These are phyloP conservation scores for Knoxia roxburghii DNA, from an alignment of 257 asterid genomes.

Conservation along the genomic window DNA sequence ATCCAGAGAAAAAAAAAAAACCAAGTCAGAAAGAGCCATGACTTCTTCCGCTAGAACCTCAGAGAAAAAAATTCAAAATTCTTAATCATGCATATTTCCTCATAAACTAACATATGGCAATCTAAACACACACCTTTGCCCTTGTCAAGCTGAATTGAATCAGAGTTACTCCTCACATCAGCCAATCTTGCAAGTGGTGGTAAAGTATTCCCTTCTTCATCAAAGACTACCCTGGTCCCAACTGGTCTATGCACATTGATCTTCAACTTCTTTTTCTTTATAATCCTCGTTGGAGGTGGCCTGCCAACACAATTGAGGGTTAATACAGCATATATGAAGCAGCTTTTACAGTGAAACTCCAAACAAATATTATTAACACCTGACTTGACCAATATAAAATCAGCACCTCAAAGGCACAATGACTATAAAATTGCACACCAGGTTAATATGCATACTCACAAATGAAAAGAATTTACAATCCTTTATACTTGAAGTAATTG, in stretches of 20 bases:
- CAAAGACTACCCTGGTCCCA: constrained; percentile 90
- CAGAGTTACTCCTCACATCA: constrained; percentile 29
- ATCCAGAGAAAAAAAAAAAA: neutral
- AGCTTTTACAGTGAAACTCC: neutral
- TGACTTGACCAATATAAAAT: neutral
- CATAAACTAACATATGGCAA: neutral
- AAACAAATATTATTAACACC: neutral
- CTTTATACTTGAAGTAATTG: neutral
- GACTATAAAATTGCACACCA: neutral
- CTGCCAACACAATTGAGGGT: constrained; percentile 24
- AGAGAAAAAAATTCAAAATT: neutral
- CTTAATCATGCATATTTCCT: neutral
- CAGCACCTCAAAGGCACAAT: neutral
- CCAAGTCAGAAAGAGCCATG: neutral
- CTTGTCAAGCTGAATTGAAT: constrained; percentile 49
- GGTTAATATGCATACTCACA: neutral
- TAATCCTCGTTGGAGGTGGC: constrained; percentile 52
- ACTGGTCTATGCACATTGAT: constrained; percentile 81
- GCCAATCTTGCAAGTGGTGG: constrained; percentile 81
- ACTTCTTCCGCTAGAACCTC: neutral
- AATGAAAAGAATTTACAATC: too few relatives aligned
- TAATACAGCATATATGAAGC: constrained; percentile 5
- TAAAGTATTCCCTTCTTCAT: constrained; percentile 85
- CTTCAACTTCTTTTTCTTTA: constrained; percentile 90
- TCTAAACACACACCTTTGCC: constrained; percentile 46